Base-by-base conservation (phyloP, 805 yeast genomes). In the Wickerhamiella kurtzmanii region DNA sequence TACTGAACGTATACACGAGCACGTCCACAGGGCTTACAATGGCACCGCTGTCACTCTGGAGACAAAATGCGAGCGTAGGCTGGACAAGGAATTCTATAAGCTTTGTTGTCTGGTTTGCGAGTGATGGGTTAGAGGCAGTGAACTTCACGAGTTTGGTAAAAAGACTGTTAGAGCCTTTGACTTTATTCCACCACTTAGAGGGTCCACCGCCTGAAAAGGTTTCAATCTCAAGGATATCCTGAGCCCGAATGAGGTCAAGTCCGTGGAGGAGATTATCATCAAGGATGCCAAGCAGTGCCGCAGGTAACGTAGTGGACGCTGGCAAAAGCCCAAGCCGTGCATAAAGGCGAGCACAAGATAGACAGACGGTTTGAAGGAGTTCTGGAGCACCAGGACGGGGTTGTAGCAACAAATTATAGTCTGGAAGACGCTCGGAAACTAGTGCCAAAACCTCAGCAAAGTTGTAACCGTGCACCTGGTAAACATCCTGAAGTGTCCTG, bases 101-200 rank as follows among this genome's bases (percentile, higher is more conserved):
- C n/a, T 63, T 60, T 2, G 69, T 64, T 9, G 79, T 70, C 52
- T 78, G 79, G 35, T 53, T 59, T 3, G 66, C 58, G 15, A 67
- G 59, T 6, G 66, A 47, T 6, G 47, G 44, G 44, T 57, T 53
- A 3, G 56, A 49, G 1, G 70, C 62, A 0, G 75, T 74, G 36
- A 84, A 63, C 57, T 75, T 74, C 22, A 82, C 56, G 47, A 86
- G 64, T 4, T 76, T 73, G 0, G 88, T 77, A 61, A 85, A 86
- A 41, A 83, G 65, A 0, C 94, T 79, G 47, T 71, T 69, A 5
- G 41, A 18, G 16, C 67, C 66, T 1, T 64, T 57, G 4, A 66
- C 68, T 25, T 58, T 53, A 58, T 75, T 80, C 87, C 92, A 87
- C 95, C 95, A 88, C 62, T 79, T 83, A 28, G 77, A 70, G 44